Base-by-base conservation (phyloP, 2,329 filamentous ascomycete genomes). In the Fusarium sp. region DNA sequence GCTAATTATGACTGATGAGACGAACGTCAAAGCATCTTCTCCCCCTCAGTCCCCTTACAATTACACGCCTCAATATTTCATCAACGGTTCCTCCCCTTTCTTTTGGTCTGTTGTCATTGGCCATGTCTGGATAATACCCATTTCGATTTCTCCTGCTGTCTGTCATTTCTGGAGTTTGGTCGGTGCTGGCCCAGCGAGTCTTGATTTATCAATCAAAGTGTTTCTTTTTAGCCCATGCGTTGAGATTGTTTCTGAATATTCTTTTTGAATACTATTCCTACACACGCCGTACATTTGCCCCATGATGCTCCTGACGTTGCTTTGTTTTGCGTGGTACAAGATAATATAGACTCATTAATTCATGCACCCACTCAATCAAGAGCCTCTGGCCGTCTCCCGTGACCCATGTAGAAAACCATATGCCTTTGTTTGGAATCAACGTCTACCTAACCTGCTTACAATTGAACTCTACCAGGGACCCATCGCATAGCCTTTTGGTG, bases 371-470 rank as follows among this genome's bases (percentile, higher is more conserved):
- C 11, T 27, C 38, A 34, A 38, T 51, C 3, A 49, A 16, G 5
- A 42, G 29, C 36, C n/a, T 38, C 51, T 54, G 38, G 31, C 27
- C 33, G 40, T 33, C 27, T 49, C 38, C 33, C 51, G 27, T 36
- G 27, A 58, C 31, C 31, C 36, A 25, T 65, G 40, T 40, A 46
- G 38, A 63, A 53, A 68, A 66, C 57, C 59, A 73, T 67, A 44
- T 74, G 61, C 68, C 70, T 69, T 62, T 68, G 44, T 71, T 62
- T 68, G 61, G 67, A 75, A 70, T 75, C 69, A 70, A 71, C 67
- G 65, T 75, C 73, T 75, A 75, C 73, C 64, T 75, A 71, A 73
- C 67, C 59, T 72, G 74, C 73, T 69, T 75, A 74, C 73, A 73
- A 69, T 70, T 74, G 61, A 68, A 73, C 64, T 74, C 73, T 75